Evolutionary conservation across 495 filamentous ascomycete species (phyloP).

Genomic region (Filosporella fistucella): DNA sequence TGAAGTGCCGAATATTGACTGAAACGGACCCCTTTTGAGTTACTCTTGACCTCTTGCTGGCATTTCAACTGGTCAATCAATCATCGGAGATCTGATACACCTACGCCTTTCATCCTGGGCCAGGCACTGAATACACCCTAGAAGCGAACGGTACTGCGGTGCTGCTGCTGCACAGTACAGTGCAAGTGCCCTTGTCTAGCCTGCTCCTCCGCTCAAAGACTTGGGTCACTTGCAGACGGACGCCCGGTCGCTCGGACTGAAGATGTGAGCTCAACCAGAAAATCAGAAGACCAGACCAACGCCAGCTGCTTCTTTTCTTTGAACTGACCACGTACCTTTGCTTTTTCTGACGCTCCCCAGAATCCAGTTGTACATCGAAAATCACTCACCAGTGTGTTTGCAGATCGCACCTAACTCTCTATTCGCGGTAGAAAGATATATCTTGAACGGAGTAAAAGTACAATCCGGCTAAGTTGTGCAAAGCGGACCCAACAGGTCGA

Average conservation of each 20-base stretch:
- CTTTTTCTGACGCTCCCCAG: too few species aligned
- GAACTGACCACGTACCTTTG: background rate
- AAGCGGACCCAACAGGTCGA: too few species aligned
- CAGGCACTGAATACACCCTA: conserved; percentile 5
- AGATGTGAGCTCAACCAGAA: background rate
- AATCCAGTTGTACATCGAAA: too few species aligned
- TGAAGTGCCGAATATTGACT: too few species aligned
- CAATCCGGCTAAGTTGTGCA: too few species aligned
- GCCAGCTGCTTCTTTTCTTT: too few species aligned
- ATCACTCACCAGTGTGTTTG: too few species aligned
- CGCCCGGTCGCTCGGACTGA: background rate
- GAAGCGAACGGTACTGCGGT: conserved; percentile 14
- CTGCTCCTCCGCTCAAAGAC: too few species aligned
- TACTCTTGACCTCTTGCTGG: background rate
- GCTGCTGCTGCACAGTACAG: background rate
- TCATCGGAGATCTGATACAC: conserved; percentile 17
- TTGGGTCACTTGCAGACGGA: background rate
- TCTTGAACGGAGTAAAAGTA: too few species aligned
- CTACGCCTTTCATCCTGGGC: conserved; percentile 12
- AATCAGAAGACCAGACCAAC: background rate
- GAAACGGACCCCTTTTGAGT: conserved; percentile 2
- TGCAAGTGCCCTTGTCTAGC: background rate
- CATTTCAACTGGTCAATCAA: conserved; percentile 10
- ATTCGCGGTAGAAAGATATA: too few species aligned
- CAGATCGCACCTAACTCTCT: too few species aligned